Evolutionary conservation across 2,329 filamentous ascomycete genomes (phyloP), one percentile per base, ranked within the genome.

Genomic region (Lojkania enalia): DNA sequence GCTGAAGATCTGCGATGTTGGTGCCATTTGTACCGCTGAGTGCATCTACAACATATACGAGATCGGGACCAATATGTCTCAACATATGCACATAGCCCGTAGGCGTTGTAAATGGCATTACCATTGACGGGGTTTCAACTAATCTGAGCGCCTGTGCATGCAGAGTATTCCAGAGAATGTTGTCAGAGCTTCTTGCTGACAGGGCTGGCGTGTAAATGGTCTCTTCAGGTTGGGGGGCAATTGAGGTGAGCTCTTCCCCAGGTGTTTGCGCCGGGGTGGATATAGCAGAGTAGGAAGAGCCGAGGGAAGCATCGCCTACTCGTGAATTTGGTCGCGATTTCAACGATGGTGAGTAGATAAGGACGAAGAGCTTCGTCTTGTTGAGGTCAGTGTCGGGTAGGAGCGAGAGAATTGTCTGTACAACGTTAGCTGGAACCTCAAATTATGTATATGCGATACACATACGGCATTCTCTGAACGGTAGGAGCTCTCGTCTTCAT

Each of bases 241-340:
- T 58, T 37, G 63, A 55, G 43, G 66, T 52, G 9, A 69, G 54
- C 55, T 88, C 85, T 35, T 86, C 83, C 42, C 77, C 80, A 18
- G 86, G 81, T 1, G 84, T 85, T 61, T 83, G 81, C 39, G 80
- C 84, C 70, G 92, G 73, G 3, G 69, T 73, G 50, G 81, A 84
- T 67, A 96, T 94, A 72, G 94, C 90, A 54, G 88, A 90, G 74
- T 90, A 96, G 3, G 90, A 95, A 40, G 89, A 95, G 78, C 81
- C 67, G 76, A 95, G 73, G 67, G 82, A 76, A 71, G 82, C 72
- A 68, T 82, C 67, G 58, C 71, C 56, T 29, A 66, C 49, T 36
- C 52, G 78, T 48, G 58, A 54, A 62, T 66, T 62, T 32, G 67
- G 70, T 48, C 80, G 76, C 40, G 90, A 85, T 70, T 90, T 89